phyloP scores from a whole-genome alignment of 495 filamentous ascomycete species.

The Daldinia caldariorum region DNA sequence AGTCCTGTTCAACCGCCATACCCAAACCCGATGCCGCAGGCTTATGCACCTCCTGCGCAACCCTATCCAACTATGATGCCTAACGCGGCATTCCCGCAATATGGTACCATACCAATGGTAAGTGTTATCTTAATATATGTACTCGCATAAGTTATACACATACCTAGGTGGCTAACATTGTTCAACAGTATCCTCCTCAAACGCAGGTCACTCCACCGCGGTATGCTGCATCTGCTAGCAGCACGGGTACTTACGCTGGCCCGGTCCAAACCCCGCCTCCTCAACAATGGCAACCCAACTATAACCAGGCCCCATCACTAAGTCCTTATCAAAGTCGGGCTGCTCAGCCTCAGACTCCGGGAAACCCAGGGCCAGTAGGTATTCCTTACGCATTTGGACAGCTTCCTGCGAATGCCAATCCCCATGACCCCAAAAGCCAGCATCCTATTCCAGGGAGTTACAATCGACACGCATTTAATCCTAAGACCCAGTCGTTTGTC shows the following conservation, averaged over 20 bases:
- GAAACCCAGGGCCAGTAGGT: conserved; percentile 49
- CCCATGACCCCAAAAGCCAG: conserved; percentile 70
- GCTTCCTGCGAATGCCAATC: conserved; percentile 74
- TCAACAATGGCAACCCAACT: conserved; percentile 51
- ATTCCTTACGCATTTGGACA: conserved; percentile 80
- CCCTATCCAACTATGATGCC: conserved; percentile 54
- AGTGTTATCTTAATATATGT: conserved; percentile 31
- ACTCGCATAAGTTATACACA: neutral
- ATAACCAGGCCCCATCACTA: conserved; percentile 46
- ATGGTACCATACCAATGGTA: conserved; percentile 51
- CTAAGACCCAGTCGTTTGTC: conserved; percentile 89
- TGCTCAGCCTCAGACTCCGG: conserved; percentile 47
- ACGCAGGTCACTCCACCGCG: conserved; percentile 45
- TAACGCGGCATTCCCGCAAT: conserved; percentile 52
- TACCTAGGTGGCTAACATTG: conserved; percentile 37
- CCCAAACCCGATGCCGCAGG: conserved; percentile 48
- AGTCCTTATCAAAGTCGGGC: conserved; percentile 40
- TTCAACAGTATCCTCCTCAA: conserved; percentile 43
- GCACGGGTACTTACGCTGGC: conserved; percentile 53
- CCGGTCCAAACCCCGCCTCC: conserved; percentile 54
- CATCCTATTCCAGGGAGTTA: conserved; percentile 86
- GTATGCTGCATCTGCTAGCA: conserved; percentile 50
- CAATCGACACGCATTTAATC: conserved; percentile 87
- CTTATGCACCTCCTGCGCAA: conserved; percentile 49
- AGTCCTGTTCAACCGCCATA: conserved; percentile 52